These are phyloP conservation scores for Pezicula neosporulosa DNA, from an alignment of 2,329 filamentous ascomycete genomes.

Conservation along the genomic window DNA sequence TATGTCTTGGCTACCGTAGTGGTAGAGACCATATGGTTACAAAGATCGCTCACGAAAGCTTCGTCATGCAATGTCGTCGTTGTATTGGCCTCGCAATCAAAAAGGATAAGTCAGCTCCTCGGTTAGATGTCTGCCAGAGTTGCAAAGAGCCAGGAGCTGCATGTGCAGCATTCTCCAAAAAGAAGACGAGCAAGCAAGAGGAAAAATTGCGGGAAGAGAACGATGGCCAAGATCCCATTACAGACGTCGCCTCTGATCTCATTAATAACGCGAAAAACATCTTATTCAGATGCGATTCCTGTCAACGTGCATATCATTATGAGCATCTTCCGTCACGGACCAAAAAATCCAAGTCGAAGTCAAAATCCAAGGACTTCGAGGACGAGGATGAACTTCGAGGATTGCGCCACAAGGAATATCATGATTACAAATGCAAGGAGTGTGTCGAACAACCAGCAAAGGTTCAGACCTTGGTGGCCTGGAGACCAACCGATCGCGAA, in stretches of 20 bases:
- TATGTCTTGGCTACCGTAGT: constrained; percentile 72
- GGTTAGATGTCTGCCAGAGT: constrained; percentile 66
- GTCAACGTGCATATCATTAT: constrained; percentile 77
- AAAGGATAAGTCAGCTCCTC: constrained; percentile 68
- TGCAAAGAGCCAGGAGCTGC: constrained; percentile 65
- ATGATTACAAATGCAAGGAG: constrained; percentile 76
- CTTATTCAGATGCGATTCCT: constrained; percentile 78
- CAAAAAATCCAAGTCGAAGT: constrained; percentile 27
- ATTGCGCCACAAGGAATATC: constrained; percentile 68
- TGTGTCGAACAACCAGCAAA: constrained; percentile 65
- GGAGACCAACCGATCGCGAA: constrained; percentile 67
- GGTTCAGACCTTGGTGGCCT: constrained; percentile 78
- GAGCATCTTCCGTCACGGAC: constrained; percentile 65
- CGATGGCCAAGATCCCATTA: constrained; percentile 72
- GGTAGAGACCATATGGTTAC: constrained; percentile 84
- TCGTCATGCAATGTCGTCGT: constrained; percentile 85
- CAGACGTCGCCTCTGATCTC: constrained; percentile 54
- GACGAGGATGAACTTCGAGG: constrained; percentile 48
- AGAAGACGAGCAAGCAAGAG: constrained; percentile 74
- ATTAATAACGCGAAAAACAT: constrained; percentile 75
- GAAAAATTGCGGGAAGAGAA: constrained; percentile 81
- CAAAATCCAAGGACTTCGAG: constrained; percentile 13
- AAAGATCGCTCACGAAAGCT: constrained; percentile 72
- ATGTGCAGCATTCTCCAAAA: constrained; percentile 72
- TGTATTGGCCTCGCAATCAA: constrained; percentile 69